Evolutionary conservation across 2,329 filamentous ascomycete species (phyloP).

Genomic region (Xylariales sp.): DNA sequence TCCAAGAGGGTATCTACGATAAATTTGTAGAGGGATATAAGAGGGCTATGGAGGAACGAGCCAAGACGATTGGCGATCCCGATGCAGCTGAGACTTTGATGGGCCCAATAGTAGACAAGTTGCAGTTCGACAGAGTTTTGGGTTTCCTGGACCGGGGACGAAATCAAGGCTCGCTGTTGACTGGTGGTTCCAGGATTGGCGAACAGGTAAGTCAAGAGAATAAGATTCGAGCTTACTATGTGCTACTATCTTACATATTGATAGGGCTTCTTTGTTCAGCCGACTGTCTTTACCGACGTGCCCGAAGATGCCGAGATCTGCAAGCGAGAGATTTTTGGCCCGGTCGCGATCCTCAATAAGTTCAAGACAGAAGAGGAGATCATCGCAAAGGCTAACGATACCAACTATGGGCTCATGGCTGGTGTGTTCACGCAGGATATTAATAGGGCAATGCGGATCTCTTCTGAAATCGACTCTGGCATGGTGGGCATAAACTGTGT

Average conservation of each 20-base stretch:
- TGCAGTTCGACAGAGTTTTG: constrained; percentile 59
- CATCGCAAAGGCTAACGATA: constrained; percentile 65
- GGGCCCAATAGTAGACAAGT: constrained; percentile 65
- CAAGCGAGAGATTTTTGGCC: constrained; percentile 68
- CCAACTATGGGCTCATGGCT: constrained; percentile 58
- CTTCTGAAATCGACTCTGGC: constrained; percentile 69
- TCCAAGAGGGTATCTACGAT: constrained; percentile 40
- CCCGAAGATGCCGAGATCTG: constrained; percentile 59
- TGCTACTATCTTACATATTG: constrained; percentile 5
- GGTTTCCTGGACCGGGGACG: constrained; percentile 58
- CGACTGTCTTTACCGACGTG: constrained; percentile 59
- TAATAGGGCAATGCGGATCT: constrained; percentile 67
- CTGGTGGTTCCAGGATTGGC: constrained; percentile 48
- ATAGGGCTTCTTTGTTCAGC: constrained; percentile 58
- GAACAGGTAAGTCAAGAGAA: constrained; percentile 48
- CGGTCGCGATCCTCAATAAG: constrained; percentile 64
- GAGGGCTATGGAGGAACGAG: constrained; percentile 36
- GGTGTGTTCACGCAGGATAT: constrained; percentile 72
- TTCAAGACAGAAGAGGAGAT: constrained; percentile 69
- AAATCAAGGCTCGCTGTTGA: constrained; percentile 53
- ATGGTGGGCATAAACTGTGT: constrained; percentile 76
- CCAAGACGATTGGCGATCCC: constrained; percentile 31
- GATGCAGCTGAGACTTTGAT: constrained; percentile 28
- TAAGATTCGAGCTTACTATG: constrained; percentile 42
- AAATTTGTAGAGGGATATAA: constrained; percentile 36